Evolutionary conservation across 768 basidiomycete genomes (phyloP).

Genomic region (Auricularia sp.): DNA sequence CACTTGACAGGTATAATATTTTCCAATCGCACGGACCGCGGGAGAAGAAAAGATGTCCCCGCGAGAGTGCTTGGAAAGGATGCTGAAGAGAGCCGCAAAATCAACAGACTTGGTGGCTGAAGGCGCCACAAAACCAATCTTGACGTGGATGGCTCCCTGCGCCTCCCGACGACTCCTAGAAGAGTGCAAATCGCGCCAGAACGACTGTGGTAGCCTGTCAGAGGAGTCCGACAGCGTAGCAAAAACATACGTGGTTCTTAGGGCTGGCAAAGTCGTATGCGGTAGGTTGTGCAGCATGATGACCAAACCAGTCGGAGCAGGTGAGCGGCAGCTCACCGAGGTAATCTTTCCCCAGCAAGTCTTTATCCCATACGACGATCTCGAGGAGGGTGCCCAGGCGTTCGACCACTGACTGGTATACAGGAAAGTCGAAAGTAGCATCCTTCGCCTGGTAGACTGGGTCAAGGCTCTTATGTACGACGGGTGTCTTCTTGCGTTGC

Average conservation of each 20-base stretch:
- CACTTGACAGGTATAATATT: background rate
- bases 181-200: background rate
- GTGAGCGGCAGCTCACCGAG: background rate
- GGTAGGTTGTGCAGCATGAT: background rate
- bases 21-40: background rate
- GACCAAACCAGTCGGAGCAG: background rate
- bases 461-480: background rate
- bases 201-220: background rate
- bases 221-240: background rate
- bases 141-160: background rate
- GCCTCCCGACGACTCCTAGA: background rate
- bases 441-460: background rate
- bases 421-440: background rate
- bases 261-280: background rate
- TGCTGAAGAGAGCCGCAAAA: background rate
- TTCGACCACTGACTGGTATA: background rate
- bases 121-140: background rate
- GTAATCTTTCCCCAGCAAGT: background rate
- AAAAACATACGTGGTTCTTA: background rate
- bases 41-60: background rate
- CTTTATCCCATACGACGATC: background rate
- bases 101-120: background rate
- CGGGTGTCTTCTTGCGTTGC: constrained; percentile 1
- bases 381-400: background rate
- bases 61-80: background rate